Percentiles rank a stretch among this genome's conserved stretches.
phyloP scores from a whole-genome alignment of 306 rosid species.

The Vicia sativa region DNA sequence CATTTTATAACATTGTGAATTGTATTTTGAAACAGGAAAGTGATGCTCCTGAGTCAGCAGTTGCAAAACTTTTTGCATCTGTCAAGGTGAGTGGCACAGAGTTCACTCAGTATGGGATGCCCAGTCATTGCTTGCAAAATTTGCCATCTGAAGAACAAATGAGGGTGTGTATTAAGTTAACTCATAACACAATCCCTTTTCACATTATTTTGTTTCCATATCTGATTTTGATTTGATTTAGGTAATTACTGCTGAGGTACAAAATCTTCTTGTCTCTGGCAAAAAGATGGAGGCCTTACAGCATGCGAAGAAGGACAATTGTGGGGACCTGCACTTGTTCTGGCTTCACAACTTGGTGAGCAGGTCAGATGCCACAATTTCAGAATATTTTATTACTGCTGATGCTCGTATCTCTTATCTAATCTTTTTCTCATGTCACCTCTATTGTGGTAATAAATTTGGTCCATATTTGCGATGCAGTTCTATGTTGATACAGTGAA shows the following conservation, averaged over 20 bases:
- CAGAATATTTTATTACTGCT: conserved; percentile 11
- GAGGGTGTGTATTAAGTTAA: conserved; percentile 48
- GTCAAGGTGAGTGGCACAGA: conserved; percentile 52
- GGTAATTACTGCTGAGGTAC: conserved; percentile 93
- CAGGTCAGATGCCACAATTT: conserved; percentile 60
- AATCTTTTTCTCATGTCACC: not conserved
- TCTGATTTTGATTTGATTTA: conserved; percentile 45
- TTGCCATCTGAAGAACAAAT: conserved; percentile 82
- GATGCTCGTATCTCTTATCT: conserved; percentile 21
- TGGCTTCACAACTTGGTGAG: conserved; percentile 97
- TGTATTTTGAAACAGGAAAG: conserved; percentile 60
- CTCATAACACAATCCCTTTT: not conserved
- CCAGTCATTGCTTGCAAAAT: conserved; percentile 66
- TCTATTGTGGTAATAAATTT: conserved; percentile 29
- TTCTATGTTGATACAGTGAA: conserved; percentile 87
- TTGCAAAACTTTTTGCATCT: conserved; percentile 85
- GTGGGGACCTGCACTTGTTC: conserved; percentile 99
- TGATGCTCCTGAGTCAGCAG: conserved; percentile 77
- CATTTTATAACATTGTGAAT: conserved; percentile 21
- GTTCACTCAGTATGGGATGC: conserved; percentile 56
- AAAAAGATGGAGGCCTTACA: conserved; percentile 90
- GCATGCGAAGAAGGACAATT: conserved; percentile 89
- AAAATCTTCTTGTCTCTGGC: conserved; percentile 81
- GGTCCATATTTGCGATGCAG: conserved; percentile 57
- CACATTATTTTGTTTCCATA: conserved; percentile 21